These are phyloP conservation scores for Ogataea naganishii DNA, from an alignment of 805 yeast species.

Conservation along the genomic window DNA sequence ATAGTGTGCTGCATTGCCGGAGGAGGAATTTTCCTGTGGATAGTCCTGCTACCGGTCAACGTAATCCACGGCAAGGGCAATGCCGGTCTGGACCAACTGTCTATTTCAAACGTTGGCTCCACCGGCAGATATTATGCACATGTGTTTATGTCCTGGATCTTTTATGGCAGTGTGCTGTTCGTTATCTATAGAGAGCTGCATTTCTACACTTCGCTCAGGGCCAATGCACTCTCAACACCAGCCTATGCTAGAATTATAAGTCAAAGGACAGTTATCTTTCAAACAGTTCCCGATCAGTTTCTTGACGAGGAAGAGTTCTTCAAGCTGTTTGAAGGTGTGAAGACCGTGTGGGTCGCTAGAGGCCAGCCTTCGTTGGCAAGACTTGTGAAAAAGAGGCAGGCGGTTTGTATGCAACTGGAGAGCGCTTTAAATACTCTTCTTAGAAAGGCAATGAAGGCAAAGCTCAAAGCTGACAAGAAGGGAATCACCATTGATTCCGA, in stretches of 20 bases:
- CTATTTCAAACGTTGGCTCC: constrained; percentile 66
- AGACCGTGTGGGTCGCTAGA: constrained; percentile 72
- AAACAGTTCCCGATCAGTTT: constrained; percentile 70
- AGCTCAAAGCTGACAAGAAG: constrained; percentile 60
- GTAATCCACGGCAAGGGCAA: constrained; percentile 57
- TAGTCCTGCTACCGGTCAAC: constrained; percentile 76
- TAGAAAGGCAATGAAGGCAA: constrained; percentile 53
- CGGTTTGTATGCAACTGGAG: constrained; percentile 57
- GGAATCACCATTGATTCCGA: constrained; percentile 35
- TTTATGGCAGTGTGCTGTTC: constrained; percentile 60
- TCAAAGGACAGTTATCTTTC: constrained; percentile 77
- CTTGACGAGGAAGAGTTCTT: constrained; percentile 65
- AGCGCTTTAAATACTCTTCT: constrained; percentile 51
- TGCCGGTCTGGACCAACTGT: constrained; percentile 63
- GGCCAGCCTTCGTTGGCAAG: constrained; percentile 43
- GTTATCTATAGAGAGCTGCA: constrained; percentile 76
- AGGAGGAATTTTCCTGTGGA: constrained; percentile 49
- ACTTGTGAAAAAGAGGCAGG: constrained; percentile 51
- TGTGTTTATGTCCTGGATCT: constrained; percentile 72
- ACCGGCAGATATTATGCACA: constrained; percentile 74
- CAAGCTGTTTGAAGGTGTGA: constrained; percentile 76
- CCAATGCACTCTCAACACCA: constrained; percentile 75
- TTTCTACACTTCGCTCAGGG: constrained; percentile 67
- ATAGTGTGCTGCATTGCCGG: constrained; percentile 45
- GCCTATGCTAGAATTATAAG: constrained; percentile 65